Evolutionary conservation across 306 rosid genomes (phyloP).

Genomic region (Fragaria iinumae): DNA sequence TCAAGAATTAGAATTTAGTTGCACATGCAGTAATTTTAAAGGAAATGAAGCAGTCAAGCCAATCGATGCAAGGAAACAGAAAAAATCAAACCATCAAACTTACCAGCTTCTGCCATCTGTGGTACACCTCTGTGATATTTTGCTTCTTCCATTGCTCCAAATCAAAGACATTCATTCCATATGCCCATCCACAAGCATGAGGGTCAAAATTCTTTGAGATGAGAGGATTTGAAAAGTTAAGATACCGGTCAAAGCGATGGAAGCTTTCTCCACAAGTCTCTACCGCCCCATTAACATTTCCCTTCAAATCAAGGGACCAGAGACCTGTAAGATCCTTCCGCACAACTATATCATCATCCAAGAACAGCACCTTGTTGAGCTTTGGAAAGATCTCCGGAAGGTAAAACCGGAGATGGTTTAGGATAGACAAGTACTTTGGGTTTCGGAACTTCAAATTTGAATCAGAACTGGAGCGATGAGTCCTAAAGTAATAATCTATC

Average conservation of each 20-base stretch:
- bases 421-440: conserved; percentile 92
- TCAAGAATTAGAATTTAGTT: background rate
- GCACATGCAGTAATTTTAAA: background rate
- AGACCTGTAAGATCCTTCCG: conserved; percentile 84
- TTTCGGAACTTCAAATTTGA: conserved; percentile 85
- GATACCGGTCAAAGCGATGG: conserved; percentile 93
- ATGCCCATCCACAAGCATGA: conserved; percentile 99
- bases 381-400: conserved; percentile 92
- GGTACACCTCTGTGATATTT: conserved; percentile 86
- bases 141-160: conserved; percentile 93
- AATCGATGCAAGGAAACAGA: background rate
- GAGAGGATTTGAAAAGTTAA: conserved; percentile 92
- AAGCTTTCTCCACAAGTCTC: conserved; percentile 97
- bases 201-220: conserved; percentile 87
- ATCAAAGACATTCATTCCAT: conserved; percentile 96
- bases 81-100: conserved; percentile 17
- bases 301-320: conserved; percentile 84
- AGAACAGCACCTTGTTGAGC: conserved; percentile 80
- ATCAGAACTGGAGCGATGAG: conserved; percentile 80
- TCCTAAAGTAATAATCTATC: conserved; percentile 89
- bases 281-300: conserved; percentile 95
- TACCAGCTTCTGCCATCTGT: conserved; percentile 97
- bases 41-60: background rate
- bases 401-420: conserved; percentile 98
- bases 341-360: conserved; percentile 97